Percentiles rank a stretch among this genome's conserved stretches.
These are phyloP conservation scores for Pseudopediastrum boryanum DNA, from an alignment of 139 green algal genomes.

Conservation along the genomic window DNA sequence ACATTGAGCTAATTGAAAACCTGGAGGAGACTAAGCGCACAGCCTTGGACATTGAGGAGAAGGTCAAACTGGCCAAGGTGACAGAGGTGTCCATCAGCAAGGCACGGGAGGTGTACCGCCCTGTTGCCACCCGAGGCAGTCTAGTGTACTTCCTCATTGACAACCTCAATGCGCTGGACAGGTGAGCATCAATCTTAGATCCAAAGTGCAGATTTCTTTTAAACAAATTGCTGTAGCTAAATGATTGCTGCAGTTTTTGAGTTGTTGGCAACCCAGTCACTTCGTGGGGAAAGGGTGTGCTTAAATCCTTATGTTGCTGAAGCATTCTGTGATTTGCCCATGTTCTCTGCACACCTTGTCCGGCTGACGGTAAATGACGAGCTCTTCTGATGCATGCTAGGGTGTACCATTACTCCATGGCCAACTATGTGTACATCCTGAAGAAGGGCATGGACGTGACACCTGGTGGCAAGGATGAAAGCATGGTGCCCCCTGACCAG, in stretches of 20 bases:
- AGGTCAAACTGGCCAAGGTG: constrained; percentile 76
- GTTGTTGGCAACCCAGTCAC: not conserved
- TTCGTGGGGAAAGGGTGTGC: not conserved
- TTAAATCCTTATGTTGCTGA: not conserved
- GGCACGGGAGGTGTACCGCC: constrained; percentile 82
- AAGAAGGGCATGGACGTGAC: constrained; percentile 84
- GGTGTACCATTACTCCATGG: constrained; percentile 95
- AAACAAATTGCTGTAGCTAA: no score
- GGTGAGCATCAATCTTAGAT: constrained; percentile 15
- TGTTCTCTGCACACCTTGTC: not conserved
- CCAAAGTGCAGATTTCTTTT: no score
- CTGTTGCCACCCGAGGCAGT: constrained; percentile 80
- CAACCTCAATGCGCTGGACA: constrained; percentile 84
- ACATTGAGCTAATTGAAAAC: constrained; percentile 90
- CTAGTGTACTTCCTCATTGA: constrained; percentile 93
- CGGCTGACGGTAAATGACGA: not conserved
- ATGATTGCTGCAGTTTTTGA: no score
- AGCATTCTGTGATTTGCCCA: not conserved
- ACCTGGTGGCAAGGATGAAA: constrained; percentile 64
- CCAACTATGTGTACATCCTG: constrained; percentile 87
- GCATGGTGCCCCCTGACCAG: constrained; percentile 30
- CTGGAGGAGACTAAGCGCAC: constrained; percentile 93
- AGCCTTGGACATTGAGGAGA: constrained; percentile 82
- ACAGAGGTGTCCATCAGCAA: constrained; percentile 79
- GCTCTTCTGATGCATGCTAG: constrained; percentile 7